These are phyloP conservation scores for Annona squamosa DNA, from an alignment of 164 flowering plant genomes.

Conservation along the genomic window DNA sequence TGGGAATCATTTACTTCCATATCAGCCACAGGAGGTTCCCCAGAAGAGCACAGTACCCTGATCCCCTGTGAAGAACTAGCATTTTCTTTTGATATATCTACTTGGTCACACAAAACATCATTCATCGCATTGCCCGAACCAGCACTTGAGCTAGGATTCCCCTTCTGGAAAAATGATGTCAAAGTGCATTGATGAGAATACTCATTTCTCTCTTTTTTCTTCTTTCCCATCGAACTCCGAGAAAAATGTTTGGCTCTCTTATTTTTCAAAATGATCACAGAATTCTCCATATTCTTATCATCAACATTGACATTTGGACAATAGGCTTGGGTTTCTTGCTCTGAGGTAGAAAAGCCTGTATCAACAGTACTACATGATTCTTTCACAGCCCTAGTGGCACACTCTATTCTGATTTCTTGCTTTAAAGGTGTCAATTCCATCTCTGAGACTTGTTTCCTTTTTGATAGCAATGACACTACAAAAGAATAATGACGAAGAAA, in stretches of 20 bases:
- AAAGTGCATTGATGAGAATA: conserved; percentile 61
- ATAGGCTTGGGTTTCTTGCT: conserved; percentile 11
- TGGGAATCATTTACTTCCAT: conserved; percentile 12
- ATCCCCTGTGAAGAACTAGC: conserved; percentile 5
- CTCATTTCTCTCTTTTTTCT: conserved; percentile 43
- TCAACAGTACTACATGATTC: conserved; percentile 12
- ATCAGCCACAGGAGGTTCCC: conserved; percentile 11
- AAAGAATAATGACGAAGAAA: conserved; percentile 6
- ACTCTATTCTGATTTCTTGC: conserved; percentile 10
- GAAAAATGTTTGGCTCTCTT: conserved; percentile 12
- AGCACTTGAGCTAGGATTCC: conserved; percentile 18
- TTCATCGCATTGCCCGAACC: conserved; percentile 6
- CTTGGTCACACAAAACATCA: conserved; percentile 18
- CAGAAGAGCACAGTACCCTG: conserved; percentile 7
- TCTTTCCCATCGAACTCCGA: conserved; percentile 11
- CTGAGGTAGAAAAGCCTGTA: conserved; percentile 13
- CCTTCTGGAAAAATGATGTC: conserved; percentile 63
- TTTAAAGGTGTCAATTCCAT: conserved; percentile 15
- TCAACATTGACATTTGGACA: conserved; percentile 8
- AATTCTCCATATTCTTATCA: conserved; percentile 9
- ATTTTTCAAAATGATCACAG: conserved; percentile 5
- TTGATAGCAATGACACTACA: conserved; percentile 67
- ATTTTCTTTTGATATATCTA: conserved; percentile 8
- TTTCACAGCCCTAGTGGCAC: conserved; percentile 18
- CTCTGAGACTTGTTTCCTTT: conserved; percentile 35